A percentile compares a stretch with the other conserved stretches of the same genome.
Evolutionary conservation across 1,284 basidiomycete species (phyloP).

Genomic region (Naganishia sp.): DNA sequence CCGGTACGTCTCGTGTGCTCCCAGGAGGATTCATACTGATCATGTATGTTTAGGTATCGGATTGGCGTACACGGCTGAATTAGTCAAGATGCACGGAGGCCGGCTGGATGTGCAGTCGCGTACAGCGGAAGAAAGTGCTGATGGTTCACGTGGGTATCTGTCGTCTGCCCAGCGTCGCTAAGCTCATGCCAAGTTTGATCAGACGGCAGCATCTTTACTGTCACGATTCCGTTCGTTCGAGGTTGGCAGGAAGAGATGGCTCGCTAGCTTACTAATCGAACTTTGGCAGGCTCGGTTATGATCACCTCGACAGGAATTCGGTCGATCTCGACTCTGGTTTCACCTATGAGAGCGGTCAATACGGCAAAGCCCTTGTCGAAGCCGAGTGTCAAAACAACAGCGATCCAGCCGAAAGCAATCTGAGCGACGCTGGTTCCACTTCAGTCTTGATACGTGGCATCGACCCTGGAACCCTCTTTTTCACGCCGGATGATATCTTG

Average conservation of each 20-base stretch:
- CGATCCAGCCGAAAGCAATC: conserved; percentile 32
- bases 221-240: conserved; percentile 40
- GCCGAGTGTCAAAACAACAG: conserved; percentile 35
- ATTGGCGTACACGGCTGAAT: conserved; percentile 48
- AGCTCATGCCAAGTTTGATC: neutral
- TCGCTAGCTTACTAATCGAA: neutral
- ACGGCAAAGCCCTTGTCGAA: conserved; percentile 33
- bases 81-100: conserved; percentile 56
- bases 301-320: conserved; percentile 11
- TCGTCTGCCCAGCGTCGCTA: conserved; percentile 36
- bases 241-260: conserved; percentile 10
- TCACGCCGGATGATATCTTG: conserved; percentile 48
- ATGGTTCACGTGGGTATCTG: conserved; percentile 43
- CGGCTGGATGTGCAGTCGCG: conserved; percentile 51
- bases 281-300: neutral
- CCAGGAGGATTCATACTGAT: conserved; percentile 38
- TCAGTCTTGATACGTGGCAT: conserved; percentile 37
- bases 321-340: conserved; percentile 20
- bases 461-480: conserved; percentile 48
- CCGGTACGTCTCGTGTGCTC: conserved; percentile 41
- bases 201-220: conserved; percentile 50
- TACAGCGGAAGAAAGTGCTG: conserved; percentile 43
- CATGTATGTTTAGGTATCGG: conserved; percentile 33
- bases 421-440: conserved; percentile 28
- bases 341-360: conserved; percentile 27